Base-by-base conservation (phyloP, 768 basidiomycete genomes). In the Lactarius quietus region DNA sequence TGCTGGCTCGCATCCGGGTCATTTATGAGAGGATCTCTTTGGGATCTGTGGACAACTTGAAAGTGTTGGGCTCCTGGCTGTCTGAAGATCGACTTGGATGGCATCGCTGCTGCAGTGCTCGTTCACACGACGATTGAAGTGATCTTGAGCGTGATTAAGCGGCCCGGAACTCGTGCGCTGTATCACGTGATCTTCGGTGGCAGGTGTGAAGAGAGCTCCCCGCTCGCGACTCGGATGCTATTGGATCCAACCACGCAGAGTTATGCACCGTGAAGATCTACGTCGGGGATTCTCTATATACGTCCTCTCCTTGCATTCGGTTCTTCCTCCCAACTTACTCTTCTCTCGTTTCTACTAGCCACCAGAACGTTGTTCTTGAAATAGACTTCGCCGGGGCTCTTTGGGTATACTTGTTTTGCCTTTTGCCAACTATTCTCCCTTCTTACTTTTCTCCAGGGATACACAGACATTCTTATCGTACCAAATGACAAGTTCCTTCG, bases 31-130 rank as follows among this genome's bases (percentile, higher is more conserved):
- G 97, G 97, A 78, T 98, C 97, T 52, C 96, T 81, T 72, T 95
- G 95, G 9, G 95, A 98, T 65, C 97, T 84, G 74, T 98, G 94
- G 26, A 99, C 95, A 43, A 99, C 90, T 78, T 98, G 95, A 71
- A 96, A 98, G 74, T 98, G 95, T 72, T 88, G 87, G 62, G 90
- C 87, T 26, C 92, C 93, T 9, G 96, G 92, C 69, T 88, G 88
- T 65, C 93, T 87, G 79, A 92, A 99, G 68, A 95, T 83, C 17
- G 95, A 95, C 78, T 89, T 92, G 70, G 82, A 79, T 43, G 90
- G 83, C 90, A 92, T 92, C 29, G 57, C 54, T 28, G 45, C 18
- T 18, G n/a, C 9, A 4, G 26, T 23, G 43, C 1, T 14, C 26
- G 57, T 3, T 29, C n/a, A 23, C 20, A 9, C 6, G 18, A 20